These are phyloP conservation scores for Suillus lakei DNA, from an alignment of 768 basidiomycete species.

Conservation along the genomic window DNA sequence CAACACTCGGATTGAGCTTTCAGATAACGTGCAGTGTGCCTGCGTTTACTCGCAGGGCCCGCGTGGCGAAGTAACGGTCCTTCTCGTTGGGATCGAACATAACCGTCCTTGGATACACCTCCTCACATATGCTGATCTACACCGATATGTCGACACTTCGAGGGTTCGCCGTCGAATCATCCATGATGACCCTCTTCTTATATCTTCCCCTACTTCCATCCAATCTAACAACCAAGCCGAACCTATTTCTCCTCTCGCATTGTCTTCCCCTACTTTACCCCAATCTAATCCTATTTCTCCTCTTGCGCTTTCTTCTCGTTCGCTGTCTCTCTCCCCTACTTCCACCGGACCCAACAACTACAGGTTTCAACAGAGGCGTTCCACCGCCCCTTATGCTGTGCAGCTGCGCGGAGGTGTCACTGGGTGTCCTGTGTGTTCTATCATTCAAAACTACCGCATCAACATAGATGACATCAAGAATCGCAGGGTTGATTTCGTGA, in stretches of 20 bases:
- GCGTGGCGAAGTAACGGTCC: neutral
- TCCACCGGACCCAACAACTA: neutral
- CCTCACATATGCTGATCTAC: neutral
- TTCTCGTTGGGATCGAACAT: slow-evolving; percentile 1
- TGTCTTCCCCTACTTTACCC: neutral
- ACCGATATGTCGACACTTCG: neutral
- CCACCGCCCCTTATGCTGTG: neutral
- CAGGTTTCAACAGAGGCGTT: neutral
- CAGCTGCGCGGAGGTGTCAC: neutral
- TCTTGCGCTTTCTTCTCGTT: neutral
- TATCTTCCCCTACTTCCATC: neutral
- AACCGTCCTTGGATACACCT: slow-evolving; percentile 4
- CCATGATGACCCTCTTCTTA: too few species aligned
- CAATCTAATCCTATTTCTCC: neutral
- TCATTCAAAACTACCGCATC: neutral
- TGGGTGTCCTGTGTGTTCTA: slow-evolving; percentile 8
- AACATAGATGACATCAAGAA: neutral
- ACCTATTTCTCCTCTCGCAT: too few species aligned
- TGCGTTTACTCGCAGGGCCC: neutral
- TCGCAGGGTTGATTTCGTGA: neutral
- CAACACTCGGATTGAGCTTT: neutral
- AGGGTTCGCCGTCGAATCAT: too few species aligned
- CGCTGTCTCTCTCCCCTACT: neutral
- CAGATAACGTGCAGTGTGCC: neutral
- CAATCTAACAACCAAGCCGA: neutral